phyloP scores from a whole-genome alignment of 1,284 basidiomycete genomes.

The Marasmius fiardii region DNA sequence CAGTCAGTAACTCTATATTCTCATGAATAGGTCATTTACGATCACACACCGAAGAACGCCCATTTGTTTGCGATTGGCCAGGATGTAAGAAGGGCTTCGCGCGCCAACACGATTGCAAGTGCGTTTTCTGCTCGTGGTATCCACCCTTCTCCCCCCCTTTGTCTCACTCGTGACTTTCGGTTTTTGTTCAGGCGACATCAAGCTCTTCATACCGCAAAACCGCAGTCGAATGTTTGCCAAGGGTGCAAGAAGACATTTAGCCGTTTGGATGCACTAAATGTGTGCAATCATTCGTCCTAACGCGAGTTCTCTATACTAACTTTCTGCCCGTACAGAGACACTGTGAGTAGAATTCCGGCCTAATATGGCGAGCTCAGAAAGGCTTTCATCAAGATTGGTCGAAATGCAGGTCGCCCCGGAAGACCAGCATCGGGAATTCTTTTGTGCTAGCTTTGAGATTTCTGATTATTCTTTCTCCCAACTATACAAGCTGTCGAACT shows the following conservation, averaged over 20 bases:
- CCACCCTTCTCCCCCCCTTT: conserved; percentile 6
- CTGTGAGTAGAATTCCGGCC: conserved; percentile 30
- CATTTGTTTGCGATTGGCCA: conserved; percentile 90
- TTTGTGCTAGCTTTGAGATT: too few species aligned
- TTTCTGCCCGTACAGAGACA: conserved; percentile 37
- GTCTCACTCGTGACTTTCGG: conserved; percentile 10
- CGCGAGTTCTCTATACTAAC: conserved; percentile 17
- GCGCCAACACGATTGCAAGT: conserved; percentile 95
- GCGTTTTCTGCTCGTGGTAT: conserved; percentile 30
- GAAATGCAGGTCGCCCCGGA: background rate
- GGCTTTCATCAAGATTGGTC: background rate
- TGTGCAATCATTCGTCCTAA: conserved; percentile 43
- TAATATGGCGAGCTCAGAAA: background rate
- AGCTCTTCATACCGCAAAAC: conserved; percentile 81
- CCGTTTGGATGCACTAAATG: conserved; percentile 89
- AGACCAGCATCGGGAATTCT: too few species aligned
- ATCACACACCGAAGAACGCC: conserved; percentile 95
- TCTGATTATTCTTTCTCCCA: too few species aligned
- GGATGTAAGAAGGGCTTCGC: conserved; percentile 95
- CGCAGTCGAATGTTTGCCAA: conserved; percentile 83
- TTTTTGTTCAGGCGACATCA: conserved; percentile 70
- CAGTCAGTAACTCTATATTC: conserved; percentile 21
- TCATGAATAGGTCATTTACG: conserved; percentile 75
- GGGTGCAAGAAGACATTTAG: conserved; percentile 96
- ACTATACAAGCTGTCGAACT: background rate